phyloP scores from a whole-genome alignment of 495 filamentous ascomycete genomes.

The Zalerion maritima region DNA sequence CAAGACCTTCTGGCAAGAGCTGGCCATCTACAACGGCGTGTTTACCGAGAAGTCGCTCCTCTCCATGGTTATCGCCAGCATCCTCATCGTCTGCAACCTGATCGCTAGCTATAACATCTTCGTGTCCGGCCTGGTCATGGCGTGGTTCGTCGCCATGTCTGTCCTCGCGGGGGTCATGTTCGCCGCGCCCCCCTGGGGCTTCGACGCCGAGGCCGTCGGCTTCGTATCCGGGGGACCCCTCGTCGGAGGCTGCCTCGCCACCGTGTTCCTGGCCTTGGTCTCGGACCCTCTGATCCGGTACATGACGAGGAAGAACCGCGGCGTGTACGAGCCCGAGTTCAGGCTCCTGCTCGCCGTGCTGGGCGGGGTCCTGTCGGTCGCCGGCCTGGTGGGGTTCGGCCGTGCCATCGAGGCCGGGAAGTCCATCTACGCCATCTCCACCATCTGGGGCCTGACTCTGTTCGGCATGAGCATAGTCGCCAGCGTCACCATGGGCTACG shows the following conservation, averaged over 20 bases:
- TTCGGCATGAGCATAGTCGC: conserved; percentile 29
- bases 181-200: conserved; percentile 24
- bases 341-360: conserved; percentile 25
- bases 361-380: conserved; percentile 19
- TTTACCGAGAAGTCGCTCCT: conserved; percentile 21
- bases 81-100: conserved; percentile 23
- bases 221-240: conserved; percentile 25
- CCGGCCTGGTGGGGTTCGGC: conserved; percentile 30
- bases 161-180: conserved; percentile 25
- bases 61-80: conserved; percentile 22
- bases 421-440: conserved; percentile 24
- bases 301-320: conserved; percentile 26
- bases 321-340: conserved; percentile 32
- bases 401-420: conserved; percentile 18
- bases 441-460: conserved; percentile 27
- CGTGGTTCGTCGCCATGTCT: conserved; percentile 28
- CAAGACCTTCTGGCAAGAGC: conserved; percentile 20
- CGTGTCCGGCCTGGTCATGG: conserved; percentile 26
- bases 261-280: conserved; percentile 20
- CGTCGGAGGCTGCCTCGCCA: conserved; percentile 22
- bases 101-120: conserved; percentile 28
- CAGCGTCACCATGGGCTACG: conserved; percentile 25
- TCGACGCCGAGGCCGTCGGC: conserved; percentile 21
- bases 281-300: conserved; percentile 23
- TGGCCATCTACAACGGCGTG: conserved; percentile 21